Percentiles rank a stretch among this genome's conserved stretches.
Evolutionary conservation across 2,329 filamentous ascomycete genomes (phyloP).

Genomic region (Fusarium penzigii): DNA sequence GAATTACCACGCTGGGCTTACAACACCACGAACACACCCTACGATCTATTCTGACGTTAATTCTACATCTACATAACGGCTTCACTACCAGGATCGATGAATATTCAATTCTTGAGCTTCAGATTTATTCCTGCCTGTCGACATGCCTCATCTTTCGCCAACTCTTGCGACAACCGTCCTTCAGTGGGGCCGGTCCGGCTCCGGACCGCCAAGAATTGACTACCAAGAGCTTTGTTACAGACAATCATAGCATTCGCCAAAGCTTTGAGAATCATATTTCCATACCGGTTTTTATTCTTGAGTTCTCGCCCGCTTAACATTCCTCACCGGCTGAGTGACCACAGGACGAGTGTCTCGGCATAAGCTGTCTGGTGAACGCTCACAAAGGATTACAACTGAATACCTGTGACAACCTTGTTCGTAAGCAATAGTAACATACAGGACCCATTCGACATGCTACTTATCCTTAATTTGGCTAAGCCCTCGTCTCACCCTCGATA

Average conservation of each 20-base stretch:
- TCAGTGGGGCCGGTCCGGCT: conserved; percentile 15
- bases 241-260: not conserved
- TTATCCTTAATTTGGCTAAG: conserved; percentile 4
- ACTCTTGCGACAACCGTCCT: conserved; percentile 3
- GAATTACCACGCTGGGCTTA: conserved; percentile 28
- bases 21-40: not conserved
- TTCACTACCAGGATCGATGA: not conserved
- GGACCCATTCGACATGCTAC: not conserved
- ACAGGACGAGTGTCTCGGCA: not conserved
- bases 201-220: conserved; percentile 4
- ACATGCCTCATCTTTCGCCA: not conserved
- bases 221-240: conserved; percentile 2
- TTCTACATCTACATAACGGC: not conserved
- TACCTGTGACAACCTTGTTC: not conserved
- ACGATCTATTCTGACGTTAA: not conserved
- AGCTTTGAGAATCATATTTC: not conserved
- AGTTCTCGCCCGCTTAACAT: not conserved
- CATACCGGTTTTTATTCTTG: not conserved
- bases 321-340: not conserved
- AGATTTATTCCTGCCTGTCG: not conserved
- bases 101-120: accelerated
- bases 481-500: not conserved
- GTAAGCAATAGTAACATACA: not conserved
- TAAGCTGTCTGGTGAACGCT: not conserved
- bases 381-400: not conserved